Conservation (phyloP, 306 rosid genomes). For the Glycyrrhiza uralensis region DNA sequence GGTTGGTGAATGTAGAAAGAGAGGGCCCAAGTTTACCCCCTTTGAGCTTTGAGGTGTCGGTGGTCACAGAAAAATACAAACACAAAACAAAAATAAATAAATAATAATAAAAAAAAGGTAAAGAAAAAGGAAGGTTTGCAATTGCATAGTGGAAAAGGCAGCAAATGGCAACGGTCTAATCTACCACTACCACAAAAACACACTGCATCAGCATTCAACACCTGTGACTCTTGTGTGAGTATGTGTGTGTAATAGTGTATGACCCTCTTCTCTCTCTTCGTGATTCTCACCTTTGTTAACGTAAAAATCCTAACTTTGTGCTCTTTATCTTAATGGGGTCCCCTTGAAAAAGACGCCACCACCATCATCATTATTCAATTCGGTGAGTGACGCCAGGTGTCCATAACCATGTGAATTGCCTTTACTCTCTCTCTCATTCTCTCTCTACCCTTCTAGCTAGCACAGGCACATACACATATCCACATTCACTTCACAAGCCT, state of each 20-base stretch:
- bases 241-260: neutral
- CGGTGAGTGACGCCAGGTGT: slow-evolving; percentile 53
- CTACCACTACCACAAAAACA: neutral
- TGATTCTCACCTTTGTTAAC: slow-evolving; percentile 40
- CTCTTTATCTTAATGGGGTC: slow-evolving; percentile 31
- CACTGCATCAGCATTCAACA: neutral
- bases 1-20: neutral
- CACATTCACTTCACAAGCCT: slow-evolving; percentile 28
- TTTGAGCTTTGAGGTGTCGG: neutral
- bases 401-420: slow-evolving; percentile 47
- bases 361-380: slow-evolving; percentile 36
- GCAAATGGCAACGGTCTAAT: slow-evolving; percentile 26
- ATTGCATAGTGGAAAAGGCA: neutral
- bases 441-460: neutral
- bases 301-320: slow-evolving; percentile 24
- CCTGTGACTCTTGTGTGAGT: slow-evolving; percentile 23
- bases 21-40: neutral
- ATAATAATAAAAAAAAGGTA: neutral
- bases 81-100: no score
- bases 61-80: neutral
- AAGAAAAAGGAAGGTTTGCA: neutral
- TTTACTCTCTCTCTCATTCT: slow-evolving; percentile 26
- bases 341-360: slow-evolving; percentile 46
- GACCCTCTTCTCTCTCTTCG: neutral
- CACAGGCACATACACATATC: neutral